These are phyloP conservation scores for Penicillium goetzii DNA, from an alignment of 495 filamentous ascomycete species.

Conservation along the genomic window DNA sequence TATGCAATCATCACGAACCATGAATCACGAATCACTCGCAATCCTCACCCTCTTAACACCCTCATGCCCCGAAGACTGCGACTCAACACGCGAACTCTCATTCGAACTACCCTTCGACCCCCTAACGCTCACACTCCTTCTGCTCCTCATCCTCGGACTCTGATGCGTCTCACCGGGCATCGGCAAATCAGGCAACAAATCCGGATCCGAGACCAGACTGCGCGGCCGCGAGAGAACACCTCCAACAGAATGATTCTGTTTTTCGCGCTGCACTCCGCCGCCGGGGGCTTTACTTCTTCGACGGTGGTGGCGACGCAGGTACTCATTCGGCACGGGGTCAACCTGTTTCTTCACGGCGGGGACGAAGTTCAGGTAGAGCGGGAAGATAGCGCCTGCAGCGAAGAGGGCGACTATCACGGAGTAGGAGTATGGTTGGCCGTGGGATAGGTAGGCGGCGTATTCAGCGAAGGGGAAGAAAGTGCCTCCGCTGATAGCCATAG, in stretches of 20 bases:
- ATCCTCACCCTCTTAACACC: neutral
- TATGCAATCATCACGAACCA: neutral
- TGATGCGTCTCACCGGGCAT: constrained; percentile 27
- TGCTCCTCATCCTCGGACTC: neutral
- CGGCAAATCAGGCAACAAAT: constrained; percentile 37
- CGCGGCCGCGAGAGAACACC: constrained; percentile 47
- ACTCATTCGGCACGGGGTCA: constrained; percentile 57
- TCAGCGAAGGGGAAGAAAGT: constrained; percentile 60
- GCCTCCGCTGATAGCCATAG: constrained; percentile 61
- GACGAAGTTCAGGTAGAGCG: constrained; percentile 60
- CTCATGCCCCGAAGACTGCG: neutral
- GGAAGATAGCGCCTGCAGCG: constrained; percentile 59
- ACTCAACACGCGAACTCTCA: neutral
- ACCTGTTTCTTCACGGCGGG: constrained; percentile 63
- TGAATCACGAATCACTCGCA: neutral
- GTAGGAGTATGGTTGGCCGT: constrained; percentile 53
- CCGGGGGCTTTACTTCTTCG: constrained; percentile 22
- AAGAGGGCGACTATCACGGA: constrained; percentile 63
- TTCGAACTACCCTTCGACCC: neutral
- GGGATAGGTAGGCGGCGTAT: constrained; percentile 45
- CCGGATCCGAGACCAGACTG: constrained; percentile 38
- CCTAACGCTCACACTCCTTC: neutral
- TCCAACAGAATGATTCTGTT: constrained; percentile 39
- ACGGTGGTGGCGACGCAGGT: constrained; percentile 41
- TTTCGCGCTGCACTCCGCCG: constrained; percentile 39